phyloP scores from a whole-genome alignment of 345 rosid genomes.

The Turnera subulata region DNA sequence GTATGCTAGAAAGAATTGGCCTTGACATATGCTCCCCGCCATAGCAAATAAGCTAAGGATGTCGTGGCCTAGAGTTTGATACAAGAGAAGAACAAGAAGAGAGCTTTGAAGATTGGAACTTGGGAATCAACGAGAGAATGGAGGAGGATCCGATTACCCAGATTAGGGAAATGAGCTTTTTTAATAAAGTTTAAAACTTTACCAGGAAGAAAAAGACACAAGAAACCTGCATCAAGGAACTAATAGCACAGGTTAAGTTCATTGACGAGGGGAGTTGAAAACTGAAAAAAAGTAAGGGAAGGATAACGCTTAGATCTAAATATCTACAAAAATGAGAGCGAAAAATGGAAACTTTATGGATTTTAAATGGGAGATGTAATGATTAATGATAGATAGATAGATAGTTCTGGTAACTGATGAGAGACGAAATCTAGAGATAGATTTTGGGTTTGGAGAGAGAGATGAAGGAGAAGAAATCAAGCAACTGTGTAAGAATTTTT shows the following conservation, averaged over 20 bases:
- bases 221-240: no score
- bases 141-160: constrained; percentile 4
- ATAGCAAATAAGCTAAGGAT: no score
- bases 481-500: no score
- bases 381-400: no score
- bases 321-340: not conserved
- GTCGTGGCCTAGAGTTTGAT: no score
- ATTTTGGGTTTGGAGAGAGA: not conserved
- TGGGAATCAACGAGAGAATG: not conserved
- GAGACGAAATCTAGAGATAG: constrained; percentile 1
- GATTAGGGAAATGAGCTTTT: constrained; percentile 31
- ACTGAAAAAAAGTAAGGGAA: not conserved
- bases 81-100: no score
- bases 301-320: constrained; percentile 17
- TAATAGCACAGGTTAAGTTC: no score
- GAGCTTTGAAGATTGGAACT: not conserved
- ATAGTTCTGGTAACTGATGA: not conserved
- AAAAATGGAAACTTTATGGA: not conserved
- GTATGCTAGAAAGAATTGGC: no score
- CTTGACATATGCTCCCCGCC: no score
- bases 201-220: not conserved
- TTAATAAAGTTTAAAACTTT: no score
- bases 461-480: not conserved
- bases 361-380: not conserved
- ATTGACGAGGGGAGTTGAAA: no score